Base-by-base conservation (phyloP, 2,329 filamentous ascomycete species). In the Cryphonectria japonica region DNA sequence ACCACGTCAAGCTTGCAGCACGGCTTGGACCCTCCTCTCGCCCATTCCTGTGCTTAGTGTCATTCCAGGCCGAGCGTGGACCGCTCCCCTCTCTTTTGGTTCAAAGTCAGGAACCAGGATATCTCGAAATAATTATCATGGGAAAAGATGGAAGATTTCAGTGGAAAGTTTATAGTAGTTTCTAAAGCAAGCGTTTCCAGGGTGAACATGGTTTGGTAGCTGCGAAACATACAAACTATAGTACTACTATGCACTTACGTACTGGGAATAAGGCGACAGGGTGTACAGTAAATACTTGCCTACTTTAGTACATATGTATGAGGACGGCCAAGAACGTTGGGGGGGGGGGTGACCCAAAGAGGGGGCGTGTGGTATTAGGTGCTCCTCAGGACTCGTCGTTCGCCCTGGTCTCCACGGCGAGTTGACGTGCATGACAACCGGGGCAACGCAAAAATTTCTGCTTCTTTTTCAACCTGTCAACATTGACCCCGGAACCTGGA, bases 351-450 rank as follows among this genome's bases (percentile, higher is more conserved):
- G 34, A 14, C 7, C 19, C 22, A 7, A 8, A 34, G 19, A 39
- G 54, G 54, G 54, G 29, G 54, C 14, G 52, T 32, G 26, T 19
- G 59, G 32, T 7, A 22, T 34, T 34, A 19, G 8, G 59, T 26
- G 57, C 5, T 37, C 4, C 57, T 37, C 22, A n/a, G 54, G 9
- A 19, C 26, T 59, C 59, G 16, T 61, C 34, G 34, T 34, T 34
- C 34, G 32, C 59, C 34, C 34, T 61, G 32, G 59, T 61, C 59
- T n/a, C 57, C 19, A 61, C 5, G 32, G 26, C 59, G 34, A 13
- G 32, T 61, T 61, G 59, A 61, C 59, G 59, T 61, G 59, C 59
- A 61, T 61, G 59, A 39, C 34, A 39, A 61, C 59, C 59, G 34
- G 59, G 29, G n/a, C 59, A 61, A 39, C 59, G 8, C 59, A 61